phyloP scores from a whole-genome alignment of 768 basidiomycete genomes.

The Exsudoporus frostii region DNA sequence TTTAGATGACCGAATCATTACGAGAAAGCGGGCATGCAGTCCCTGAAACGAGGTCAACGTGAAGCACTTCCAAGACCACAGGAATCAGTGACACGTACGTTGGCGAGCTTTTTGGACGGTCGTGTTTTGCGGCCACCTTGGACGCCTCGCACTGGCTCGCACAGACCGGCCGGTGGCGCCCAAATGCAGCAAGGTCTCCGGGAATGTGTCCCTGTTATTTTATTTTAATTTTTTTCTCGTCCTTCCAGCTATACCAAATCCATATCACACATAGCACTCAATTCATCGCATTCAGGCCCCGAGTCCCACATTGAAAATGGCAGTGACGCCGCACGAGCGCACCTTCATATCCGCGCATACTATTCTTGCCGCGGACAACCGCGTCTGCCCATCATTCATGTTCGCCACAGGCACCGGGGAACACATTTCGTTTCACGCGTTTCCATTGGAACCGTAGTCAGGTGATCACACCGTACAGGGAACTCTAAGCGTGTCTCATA shows the following conservation, averaged over 20 bases:
- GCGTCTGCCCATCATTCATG: constrained; percentile 21
- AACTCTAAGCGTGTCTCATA: background rate
- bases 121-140: constrained; percentile 5
- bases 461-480: constrained; percentile 8
- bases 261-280: constrained; percentile 6
- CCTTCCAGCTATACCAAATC: background rate
- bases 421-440: constrained; percentile 16
- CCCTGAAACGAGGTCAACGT: constrained; percentile 28
- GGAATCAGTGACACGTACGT: constrained; percentile 5
- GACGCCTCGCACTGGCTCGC: too few species aligned
- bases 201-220: background rate
- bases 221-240: background rate
- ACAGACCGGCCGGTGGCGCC: background rate
- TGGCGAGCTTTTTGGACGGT: constrained; percentile 4
- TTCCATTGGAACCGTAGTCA: constrained; percentile 24
- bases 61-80: constrained; percentile 8
- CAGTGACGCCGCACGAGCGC: constrained; percentile 14
- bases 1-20: constrained; percentile 33
- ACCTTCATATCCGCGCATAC: constrained; percentile 33
- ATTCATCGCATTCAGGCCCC: constrained; percentile 3
- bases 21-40: constrained; percentile 29
- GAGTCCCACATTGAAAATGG: constrained; percentile 5
- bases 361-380: constrained; percentile 25
- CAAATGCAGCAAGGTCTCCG: constrained; percentile 7
- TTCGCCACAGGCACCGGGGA: constrained; percentile 31